These are phyloP conservation scores for Lyophyllum decastes DNA, from an alignment of 768 basidiomycete species.

Conservation along the genomic window DNA sequence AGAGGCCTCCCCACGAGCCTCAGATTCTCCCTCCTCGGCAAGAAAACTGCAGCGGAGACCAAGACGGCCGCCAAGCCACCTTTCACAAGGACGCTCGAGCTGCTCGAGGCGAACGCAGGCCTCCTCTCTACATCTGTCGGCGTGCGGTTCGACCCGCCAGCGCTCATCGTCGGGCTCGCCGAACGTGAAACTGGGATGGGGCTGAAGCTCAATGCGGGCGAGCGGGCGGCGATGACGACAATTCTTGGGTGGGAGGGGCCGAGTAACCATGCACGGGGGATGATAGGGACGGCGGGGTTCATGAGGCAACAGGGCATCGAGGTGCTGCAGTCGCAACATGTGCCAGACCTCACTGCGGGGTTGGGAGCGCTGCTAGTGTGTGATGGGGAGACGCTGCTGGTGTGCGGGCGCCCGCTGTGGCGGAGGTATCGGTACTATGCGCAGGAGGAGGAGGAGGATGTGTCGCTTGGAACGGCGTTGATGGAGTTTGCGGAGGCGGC, in stretches of 20 bases:
- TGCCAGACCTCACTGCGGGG: neutral
- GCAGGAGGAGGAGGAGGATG: slow-evolving; percentile 27
- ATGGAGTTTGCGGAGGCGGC: slow-evolving; percentile 29
- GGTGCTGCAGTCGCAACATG: slow-evolving; percentile 16
- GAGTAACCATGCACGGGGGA: slow-evolving; percentile 40
- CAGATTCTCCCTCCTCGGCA: slow-evolving; percentile 7
- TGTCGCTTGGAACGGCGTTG: slow-evolving; percentile 46
- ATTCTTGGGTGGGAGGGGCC: slow-evolving; percentile 63
- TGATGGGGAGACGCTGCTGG: slow-evolving; percentile 5
- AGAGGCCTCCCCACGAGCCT: slow-evolving; percentile 17
- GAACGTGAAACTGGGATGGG: slow-evolving; percentile 41
- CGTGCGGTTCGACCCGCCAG: slow-evolving; percentile 47
- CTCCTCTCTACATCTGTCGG: slow-evolving; percentile 58
- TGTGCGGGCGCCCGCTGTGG: slow-evolving; percentile 52
- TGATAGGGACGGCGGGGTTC: slow-evolving; percentile 55
- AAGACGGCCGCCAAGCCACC: slow-evolving; percentile 22
- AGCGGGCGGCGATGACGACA: slow-evolving; percentile 51
- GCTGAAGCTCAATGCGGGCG: slow-evolving; percentile 53
- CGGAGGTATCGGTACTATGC: slow-evolving; percentile 53
- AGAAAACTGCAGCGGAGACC: slow-evolving; percentile 9
- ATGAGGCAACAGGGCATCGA: slow-evolving; percentile 22
- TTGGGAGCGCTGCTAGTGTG: neutral
- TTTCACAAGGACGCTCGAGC: slow-evolving; percentile 40
- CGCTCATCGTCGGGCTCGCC: slow-evolving; percentile 49
- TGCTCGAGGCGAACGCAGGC: slow-evolving; percentile 37